These are phyloP conservation scores for Rhizopus sp. DNA, from an alignment of 371 early-diverging fungal genomes.

Conservation along the genomic window DNA sequence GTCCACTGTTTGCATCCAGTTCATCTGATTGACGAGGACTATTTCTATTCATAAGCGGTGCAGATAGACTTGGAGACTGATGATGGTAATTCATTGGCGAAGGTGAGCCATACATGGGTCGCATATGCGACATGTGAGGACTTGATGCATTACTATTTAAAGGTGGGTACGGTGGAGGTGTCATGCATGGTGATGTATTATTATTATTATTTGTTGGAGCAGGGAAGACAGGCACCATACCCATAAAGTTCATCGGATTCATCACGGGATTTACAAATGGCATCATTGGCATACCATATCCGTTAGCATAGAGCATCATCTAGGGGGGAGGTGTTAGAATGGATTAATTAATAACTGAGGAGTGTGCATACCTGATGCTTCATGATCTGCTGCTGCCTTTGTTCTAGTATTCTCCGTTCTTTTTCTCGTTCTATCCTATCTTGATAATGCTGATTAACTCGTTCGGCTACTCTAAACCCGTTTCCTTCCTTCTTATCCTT, in stretches of 20 bases:
- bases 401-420: slow-evolving; percentile 47
- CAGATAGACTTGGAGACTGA: slow-evolving; percentile 19
- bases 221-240: slow-evolving; percentile 9
- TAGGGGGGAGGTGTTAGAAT: slow-evolving; percentile 7
- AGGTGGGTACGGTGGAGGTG: slow-evolving; percentile 13
- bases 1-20: slow-evolving; percentile 11
- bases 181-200: too few relatives aligned
- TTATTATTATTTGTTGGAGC: slow-evolving; percentile 2
- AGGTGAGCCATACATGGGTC: slow-evolving; percentile 15
- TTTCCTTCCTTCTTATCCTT: slow-evolving; percentile 44
- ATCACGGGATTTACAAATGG: slow-evolving; percentile 33
- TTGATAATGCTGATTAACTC: slow-evolving; percentile 40
- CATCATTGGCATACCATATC: slow-evolving; percentile 30
- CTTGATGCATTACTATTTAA: slow-evolving; percentile 13
- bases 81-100: slow-evolving; percentile 16
- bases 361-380: slow-evolving; percentile 42
- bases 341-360: slow-evolving; percentile 2
- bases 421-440: slow-evolving; percentile 47
- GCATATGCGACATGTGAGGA: slow-evolving; percentile 14
- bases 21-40: slow-evolving; percentile 17
- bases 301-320: slow-evolving; percentile 50
- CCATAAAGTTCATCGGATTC: slow-evolving; percentile 18
- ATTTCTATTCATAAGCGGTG: slow-evolving; percentile 17
- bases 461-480: slow-evolving; percentile 34
- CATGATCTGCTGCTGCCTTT: slow-evolving; percentile 50